A percentile compares a stretch with the other conserved stretches of the same genome.
Evolutionary conservation across 129 eudicot species (phyloP).

Genomic region (Heracleum sosnowskyi): DNA sequence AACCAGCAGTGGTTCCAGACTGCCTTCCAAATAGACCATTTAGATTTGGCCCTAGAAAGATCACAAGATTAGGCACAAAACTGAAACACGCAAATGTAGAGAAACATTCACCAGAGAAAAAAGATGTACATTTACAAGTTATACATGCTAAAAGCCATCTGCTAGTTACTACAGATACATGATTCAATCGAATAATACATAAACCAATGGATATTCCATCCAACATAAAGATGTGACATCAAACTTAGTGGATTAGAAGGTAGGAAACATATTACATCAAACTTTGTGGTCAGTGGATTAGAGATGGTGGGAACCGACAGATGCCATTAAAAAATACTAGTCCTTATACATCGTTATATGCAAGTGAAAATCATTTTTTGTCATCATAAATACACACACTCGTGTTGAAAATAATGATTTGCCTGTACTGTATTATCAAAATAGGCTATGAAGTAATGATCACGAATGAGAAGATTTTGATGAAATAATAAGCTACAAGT

Average conservation of each 20-base stretch:
- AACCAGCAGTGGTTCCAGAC: conserved; percentile 80
- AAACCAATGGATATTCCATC: not conserved
- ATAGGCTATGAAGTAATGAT: too few species aligned
- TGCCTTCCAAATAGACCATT: conserved; percentile 86
- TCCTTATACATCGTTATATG: too few species aligned
- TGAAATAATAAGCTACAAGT: too few species aligned
- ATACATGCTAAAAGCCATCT: not conserved
- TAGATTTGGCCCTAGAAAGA: conserved; percentile 64
- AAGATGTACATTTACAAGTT: not conserved
- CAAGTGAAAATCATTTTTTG: too few species aligned
- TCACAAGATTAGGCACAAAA: conserved; percentile 1
- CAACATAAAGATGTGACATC: not conserved
- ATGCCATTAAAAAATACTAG: not conserved
- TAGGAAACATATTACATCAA: not conserved
- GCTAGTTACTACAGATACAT: not conserved
- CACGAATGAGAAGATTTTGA: too few species aligned
- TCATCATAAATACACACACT: too few species aligned
- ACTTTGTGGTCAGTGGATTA: not conserved
- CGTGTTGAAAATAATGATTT: too few species aligned
- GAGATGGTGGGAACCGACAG: not conserved
- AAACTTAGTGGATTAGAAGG: not conserved
- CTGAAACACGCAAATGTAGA: not conserved
- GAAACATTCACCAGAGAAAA: not conserved
- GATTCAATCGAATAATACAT: not conserved
- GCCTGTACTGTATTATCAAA: too few species aligned